Evolutionary conservation across 345 rosid genomes (phyloP), one percentile per base, ranked within the genome.

Genomic region (Sapria himalayana): DNA sequence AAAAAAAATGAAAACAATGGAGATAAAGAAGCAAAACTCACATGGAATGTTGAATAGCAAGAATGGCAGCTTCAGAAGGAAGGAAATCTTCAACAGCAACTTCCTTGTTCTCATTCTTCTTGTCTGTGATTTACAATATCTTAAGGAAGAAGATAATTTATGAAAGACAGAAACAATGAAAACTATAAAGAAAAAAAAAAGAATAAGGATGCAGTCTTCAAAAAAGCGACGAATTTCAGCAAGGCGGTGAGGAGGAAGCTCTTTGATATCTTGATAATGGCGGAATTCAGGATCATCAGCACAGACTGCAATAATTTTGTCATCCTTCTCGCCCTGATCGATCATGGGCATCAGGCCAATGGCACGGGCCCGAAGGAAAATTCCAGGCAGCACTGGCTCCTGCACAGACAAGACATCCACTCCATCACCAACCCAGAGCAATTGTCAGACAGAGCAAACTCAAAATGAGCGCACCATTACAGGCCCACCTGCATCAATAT

Each of bases 221-320:
- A 89, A 89, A 70, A 89, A 89, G 57, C 95, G 93, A 8, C 92
- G 92, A 54, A 89, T 89, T 68, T 89, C 98, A 47, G 92, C 84
- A 51, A 89, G 72, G 45, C 98, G 93, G 51, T 89, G 98, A 7
- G 98, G 98, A 51, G 98, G 77, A 68, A 89, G 82, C 65, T 89
- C 74, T 54, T 84, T 77, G 74, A 89, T 71, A 65, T 84, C 95
- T 33, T 54, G 65, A 72, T 76, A 82, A 40, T 89, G 98, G 61
- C 86, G 84, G 56, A 89, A 79, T 63, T 89, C 98, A 0, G 98
- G 98, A 49, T 89, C 98, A 67, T 89, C 98, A 47, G 92, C 98
- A 59, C 95, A 89, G 1, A 89, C 95, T 31, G 98, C 95, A 31
- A 89, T 84, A 21, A 89, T 84, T 62, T 89, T 89, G 73, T 89